A percentile compares a stretch with the other conserved stretches of the same genome.
Conservation (phyloP, 176 grass and related monocot genomes). For the Neostapfia colusana region DNA sequence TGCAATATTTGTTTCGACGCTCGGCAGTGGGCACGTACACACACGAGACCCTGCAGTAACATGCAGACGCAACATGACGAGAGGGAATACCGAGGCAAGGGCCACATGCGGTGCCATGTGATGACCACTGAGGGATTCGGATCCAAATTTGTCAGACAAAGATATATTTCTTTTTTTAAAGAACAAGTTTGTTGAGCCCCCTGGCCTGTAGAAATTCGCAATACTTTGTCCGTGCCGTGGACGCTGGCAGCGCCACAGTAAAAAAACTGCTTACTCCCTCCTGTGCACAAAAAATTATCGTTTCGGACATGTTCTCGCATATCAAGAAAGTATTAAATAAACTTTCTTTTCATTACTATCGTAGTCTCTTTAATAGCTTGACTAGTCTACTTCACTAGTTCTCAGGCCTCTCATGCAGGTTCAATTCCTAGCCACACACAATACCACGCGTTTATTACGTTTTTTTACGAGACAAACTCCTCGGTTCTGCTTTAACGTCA, state of each 20-base stretch:
- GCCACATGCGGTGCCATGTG: slow-evolving; percentile 35
- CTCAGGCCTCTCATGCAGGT: too few relatives aligned
- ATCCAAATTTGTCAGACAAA: background rate
- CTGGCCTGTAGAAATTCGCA: background rate
- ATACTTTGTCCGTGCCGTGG: background rate
- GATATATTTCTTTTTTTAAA: background rate
- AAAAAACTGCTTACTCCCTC: too few relatives aligned
- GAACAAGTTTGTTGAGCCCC: background rate
- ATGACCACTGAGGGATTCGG: slow-evolving; percentile 6
- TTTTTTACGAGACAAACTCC: too few relatives aligned
- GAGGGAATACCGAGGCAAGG: slow-evolving; percentile 25
- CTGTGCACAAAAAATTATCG: too few relatives aligned
- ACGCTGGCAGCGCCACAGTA: background rate
- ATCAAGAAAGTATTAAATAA: too few relatives aligned
- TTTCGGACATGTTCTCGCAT: too few relatives aligned
- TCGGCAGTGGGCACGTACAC: background rate
- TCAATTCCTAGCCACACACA: too few relatives aligned
- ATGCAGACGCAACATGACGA: background rate
- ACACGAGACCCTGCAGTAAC: background rate
- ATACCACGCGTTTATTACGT: too few relatives aligned
- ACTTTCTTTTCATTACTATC: too few relatives aligned
- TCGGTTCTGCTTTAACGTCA: too few relatives aligned
- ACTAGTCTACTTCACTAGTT: too few relatives aligned
- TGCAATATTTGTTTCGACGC: background rate
- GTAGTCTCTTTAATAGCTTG: too few relatives aligned